A percentile compares a stretch with the other conserved stretches of the same genome.
Evolutionary conservation across 2,329 filamentous ascomycete genomes (phyloP).

Genomic region (Whalleya microplaca): DNA sequence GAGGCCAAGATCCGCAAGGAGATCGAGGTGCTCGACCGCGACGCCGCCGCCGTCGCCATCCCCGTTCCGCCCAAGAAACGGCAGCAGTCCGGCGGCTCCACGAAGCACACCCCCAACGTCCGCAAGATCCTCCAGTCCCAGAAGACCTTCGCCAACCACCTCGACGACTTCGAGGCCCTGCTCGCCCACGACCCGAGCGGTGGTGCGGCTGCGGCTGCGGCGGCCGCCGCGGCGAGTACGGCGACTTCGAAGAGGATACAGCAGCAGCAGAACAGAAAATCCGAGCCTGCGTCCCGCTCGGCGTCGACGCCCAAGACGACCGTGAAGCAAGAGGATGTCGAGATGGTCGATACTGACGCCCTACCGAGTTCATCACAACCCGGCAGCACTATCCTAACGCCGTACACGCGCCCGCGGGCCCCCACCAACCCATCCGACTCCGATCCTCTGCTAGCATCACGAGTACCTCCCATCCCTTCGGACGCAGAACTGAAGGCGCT

Average conservation of each 20-base stretch:
- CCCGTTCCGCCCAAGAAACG: conserved; percentile 58
- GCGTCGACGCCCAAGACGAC: conserved; percentile 16
- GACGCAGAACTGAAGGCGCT: conserved; percentile 67
- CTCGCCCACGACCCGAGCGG: conserved; percentile 40
- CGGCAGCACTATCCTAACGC: conserved; percentile 31
- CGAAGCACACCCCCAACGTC: conserved; percentile 69
- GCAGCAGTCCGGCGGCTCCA: conserved; percentile 29
- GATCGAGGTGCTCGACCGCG: conserved; percentile 79
- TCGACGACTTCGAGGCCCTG: conserved; percentile 77
- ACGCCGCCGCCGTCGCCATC: conserved; percentile 71
- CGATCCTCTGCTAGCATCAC: conserved; percentile 62
- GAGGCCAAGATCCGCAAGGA: conserved; percentile 81
- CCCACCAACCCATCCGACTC: conserved; percentile 52
- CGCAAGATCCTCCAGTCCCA: conserved; percentile 79
- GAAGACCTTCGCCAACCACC: conserved; percentile 82
- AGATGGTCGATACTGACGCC: conserved; percentile 43
- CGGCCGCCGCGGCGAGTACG: conserved; percentile 24
- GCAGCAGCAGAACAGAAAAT: conserved; percentile 2
- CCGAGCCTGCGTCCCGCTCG: conserved; percentile 9
- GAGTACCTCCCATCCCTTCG: conserved; percentile 60
- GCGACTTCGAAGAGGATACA: background rate
- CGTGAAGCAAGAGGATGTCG: conserved; percentile 38
- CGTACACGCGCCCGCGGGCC: conserved; percentile 1
- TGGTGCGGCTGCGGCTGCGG: conserved; percentile 26
- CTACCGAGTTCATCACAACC: conserved; percentile 25